These are phyloP conservation scores for Batrachochytrium dendrobatidis DNA, from an alignment of 371 early-diverging fungal genomes.

Conservation along the genomic window DNA sequence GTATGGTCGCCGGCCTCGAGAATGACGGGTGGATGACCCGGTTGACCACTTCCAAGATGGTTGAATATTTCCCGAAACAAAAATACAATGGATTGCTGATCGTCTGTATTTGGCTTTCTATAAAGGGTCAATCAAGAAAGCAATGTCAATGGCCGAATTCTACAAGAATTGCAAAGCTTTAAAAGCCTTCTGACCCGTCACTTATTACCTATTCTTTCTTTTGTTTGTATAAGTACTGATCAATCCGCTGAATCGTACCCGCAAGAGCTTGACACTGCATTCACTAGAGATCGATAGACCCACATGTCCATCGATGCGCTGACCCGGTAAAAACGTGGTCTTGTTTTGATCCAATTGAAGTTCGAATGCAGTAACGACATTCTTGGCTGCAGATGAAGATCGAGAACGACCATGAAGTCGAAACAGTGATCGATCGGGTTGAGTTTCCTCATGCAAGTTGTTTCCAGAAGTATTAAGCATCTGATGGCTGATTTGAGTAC, in stretches of 20 bases:
- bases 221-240: constrained; percentile 17
- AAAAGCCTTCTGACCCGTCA: constrained; percentile 10
- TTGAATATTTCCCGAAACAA: constrained; percentile 24
- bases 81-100: constrained; percentile 9
- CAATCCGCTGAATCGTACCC: constrained; percentile 20
- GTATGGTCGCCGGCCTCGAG: constrained; percentile 18
- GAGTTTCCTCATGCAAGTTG: too few relatives aligned
- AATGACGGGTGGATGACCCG: not conserved
- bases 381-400: too few relatives aligned
- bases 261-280: constrained; percentile 12
- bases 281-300: constrained; percentile 5
- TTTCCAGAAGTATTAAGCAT: too few relatives aligned
- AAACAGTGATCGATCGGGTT: too few relatives aligned
- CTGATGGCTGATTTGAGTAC: too few relatives aligned
- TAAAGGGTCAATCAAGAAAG: not conserved
- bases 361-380: constrained; percentile 5
- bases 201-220: too few relatives aligned
- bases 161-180: not conserved
- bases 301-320: constrained; percentile 20
- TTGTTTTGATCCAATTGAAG: constrained; percentile 16
- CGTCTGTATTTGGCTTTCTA: not conserved
- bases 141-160: not conserved
- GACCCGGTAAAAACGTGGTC: constrained; percentile 25
- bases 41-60: constrained; percentile 8
- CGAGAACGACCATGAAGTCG: too few relatives aligned